These are phyloP conservation scores for Macadamia integrifolia DNA, from an alignment of 164 flowering plant genomes.

Conservation along the genomic window DNA sequence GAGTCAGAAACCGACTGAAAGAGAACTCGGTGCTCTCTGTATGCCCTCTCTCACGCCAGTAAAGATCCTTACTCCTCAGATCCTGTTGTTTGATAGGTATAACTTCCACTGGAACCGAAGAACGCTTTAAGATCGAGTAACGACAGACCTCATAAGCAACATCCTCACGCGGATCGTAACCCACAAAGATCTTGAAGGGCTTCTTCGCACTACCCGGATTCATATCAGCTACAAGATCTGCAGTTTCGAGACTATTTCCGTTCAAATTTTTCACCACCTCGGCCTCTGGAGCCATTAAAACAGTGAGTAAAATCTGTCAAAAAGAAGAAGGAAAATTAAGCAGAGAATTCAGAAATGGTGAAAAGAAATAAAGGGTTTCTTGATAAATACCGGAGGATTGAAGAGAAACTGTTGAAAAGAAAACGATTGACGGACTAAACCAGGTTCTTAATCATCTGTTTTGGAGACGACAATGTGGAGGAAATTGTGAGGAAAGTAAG, in stretches of 20 bases:
- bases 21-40: conserved; percentile 96
- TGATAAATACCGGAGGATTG: too few species aligned
- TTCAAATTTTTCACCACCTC: conserved; percentile 1
- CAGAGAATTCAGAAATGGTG: too few species aligned
- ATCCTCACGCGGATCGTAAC: conserved; percentile 89
- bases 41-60: conserved; percentile 74
- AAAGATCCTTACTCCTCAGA: conserved; percentile 55
- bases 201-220: conserved; percentile 19
- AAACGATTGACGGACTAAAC: too few species aligned
- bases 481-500: too few species aligned
- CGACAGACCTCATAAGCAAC: conserved; percentile 77
- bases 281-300: conserved; percentile 2
- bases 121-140: conserved; percentile 60
- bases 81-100: conserved; percentile 70
- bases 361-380: too few species aligned
- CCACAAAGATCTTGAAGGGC: conserved; percentile 71
- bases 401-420: too few species aligned
- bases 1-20: conserved; percentile 74
- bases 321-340: not conserved
- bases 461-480: too few species aligned
- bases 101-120: conserved; percentile 73
- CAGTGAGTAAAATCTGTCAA: not conserved
- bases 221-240: not conserved
- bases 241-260: not conserved
- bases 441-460: too few species aligned